A percentile compares a stretch with the other conserved stretches of the same genome.
phyloP scores from a whole-genome alignment of 2,329 filamentous ascomycete species.

The Trichophyton benhamiae region DNA sequence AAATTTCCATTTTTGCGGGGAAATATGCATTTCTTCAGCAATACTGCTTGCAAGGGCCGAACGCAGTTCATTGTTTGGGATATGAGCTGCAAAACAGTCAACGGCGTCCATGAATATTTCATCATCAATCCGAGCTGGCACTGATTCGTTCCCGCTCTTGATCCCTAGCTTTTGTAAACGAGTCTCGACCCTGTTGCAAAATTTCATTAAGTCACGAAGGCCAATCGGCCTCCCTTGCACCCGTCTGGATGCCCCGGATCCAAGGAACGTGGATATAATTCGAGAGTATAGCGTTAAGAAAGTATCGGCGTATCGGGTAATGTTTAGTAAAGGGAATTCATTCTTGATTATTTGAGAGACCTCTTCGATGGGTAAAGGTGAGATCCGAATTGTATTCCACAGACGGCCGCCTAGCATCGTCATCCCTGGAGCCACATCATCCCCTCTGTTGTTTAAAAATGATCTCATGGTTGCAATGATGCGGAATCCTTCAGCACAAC shows the following conservation, averaged over 20 bases:
- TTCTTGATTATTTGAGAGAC: conserved; percentile 59
- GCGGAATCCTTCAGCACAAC: conserved; percentile 72
- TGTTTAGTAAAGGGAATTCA: conserved; percentile 53
- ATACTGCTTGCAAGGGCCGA: conserved; percentile 48
- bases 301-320: conserved; percentile 40
- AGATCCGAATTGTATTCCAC: conserved; percentile 67
- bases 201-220: conserved; percentile 75
- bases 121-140: conserved; percentile 60
- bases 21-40: conserved; percentile 76
- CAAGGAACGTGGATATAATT: conserved; percentile 28
- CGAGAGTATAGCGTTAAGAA: conserved; percentile 47
- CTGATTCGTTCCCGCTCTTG: conserved; percentile 55
- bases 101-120: conserved; percentile 87
- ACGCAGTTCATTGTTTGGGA: conserved; percentile 54
- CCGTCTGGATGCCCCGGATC: conserved; percentile 27
- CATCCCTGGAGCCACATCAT: conserved; percentile 55
- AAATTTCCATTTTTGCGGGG: conserved; percentile 67
- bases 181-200: conserved; percentile 64
- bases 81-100: conserved; percentile 79
- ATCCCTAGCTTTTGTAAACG: conserved; percentile 49
- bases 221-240: conserved; percentile 47
- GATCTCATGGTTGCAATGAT: conserved; percentile 87
- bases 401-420: conserved; percentile 71
- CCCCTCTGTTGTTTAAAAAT: conserved; percentile 49
- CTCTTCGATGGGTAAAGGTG: conserved; percentile 55